phyloP scores from a whole-genome alignment of 805 yeast genomes.

The Cyberlindnera veronae region DNA sequence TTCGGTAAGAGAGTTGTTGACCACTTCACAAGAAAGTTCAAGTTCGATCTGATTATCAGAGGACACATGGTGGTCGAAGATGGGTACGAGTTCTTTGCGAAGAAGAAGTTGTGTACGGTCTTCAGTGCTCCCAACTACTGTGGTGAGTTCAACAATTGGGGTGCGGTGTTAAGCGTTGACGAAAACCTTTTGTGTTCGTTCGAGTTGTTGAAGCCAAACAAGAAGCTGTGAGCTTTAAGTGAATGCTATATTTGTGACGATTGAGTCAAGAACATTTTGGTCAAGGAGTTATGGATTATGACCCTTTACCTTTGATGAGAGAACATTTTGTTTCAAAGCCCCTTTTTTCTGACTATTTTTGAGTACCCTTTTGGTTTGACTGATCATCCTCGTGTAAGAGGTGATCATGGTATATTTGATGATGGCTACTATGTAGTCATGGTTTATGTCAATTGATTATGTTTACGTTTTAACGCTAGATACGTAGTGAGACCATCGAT shows the following conservation, averaged over 20 bases:
- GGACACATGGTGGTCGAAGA: conserved; percentile 92
- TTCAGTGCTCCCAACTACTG: conserved; percentile 79
- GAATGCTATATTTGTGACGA: neutral
- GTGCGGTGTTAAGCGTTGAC: conserved; percentile 96
- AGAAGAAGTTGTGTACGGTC: conserved; percentile 70
- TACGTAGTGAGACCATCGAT: too few species aligned
- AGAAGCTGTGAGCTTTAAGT: conserved; percentile 12
- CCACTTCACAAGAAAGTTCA: conserved; percentile 59
- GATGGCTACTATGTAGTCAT: too few species aligned
- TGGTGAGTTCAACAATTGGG: conserved; percentile 75
- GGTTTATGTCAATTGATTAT: too few species aligned
- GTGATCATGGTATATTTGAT: too few species aligned
- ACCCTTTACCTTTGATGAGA: too few species aligned
- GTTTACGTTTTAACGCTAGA: too few species aligned
- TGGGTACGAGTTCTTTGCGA: conserved; percentile 79
- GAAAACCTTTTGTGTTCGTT: conserved; percentile 90
- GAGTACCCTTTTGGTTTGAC: too few species aligned
- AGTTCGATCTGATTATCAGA: conserved; percentile 73
- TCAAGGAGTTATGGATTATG: too few species aligned
- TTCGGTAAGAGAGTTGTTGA: conserved; percentile 75
- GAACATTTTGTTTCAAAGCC: too few species aligned
- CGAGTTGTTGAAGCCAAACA: conserved; percentile 80
- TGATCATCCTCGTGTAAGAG: too few species aligned
- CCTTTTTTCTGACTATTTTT: too few species aligned
- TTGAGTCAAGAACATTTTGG: too few species aligned